Percentiles rank a stretch among this genome's conserved stretches.
These are phyloP conservation scores for Spatholobus suberectus DNA, from an alignment of 306 rosid genomes.

Conservation along the genomic window DNA sequence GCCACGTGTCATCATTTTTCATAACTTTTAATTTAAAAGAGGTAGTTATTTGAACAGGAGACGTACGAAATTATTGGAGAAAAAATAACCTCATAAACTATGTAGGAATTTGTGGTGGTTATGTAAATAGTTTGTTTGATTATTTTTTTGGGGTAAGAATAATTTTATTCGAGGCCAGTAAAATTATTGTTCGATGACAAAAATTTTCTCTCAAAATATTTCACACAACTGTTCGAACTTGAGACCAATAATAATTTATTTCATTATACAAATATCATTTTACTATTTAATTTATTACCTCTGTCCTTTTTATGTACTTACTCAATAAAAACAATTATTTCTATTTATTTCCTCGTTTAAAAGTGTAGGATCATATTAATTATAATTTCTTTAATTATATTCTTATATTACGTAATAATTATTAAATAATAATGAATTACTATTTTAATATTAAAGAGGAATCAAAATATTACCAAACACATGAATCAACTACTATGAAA, in stretches of 20 bases:
- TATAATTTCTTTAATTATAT: not conserved
- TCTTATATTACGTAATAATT: not conserved
- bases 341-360: not conserved
- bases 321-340: not conserved
- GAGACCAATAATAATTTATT: no score
- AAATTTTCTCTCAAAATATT: no score
- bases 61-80: not conserved
- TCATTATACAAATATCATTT: no score
- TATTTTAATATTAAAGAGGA: not conserved
- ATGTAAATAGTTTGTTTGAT: not conserved
- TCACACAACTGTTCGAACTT: no score
- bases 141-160: no score
- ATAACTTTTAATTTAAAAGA: not conserved
- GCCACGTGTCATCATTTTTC: not conserved
- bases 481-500: no score
- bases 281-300: not conserved
- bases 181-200: no score
- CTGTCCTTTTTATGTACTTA: not conserved
- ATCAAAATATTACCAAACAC: no score
- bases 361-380: not conserved
- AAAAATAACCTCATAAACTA: not conserved
- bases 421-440: not conserved
- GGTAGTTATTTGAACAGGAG: not conserved
- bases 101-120: not conserved
- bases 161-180: no score